A percentile compares a stretch with the other conserved stretches of the same genome.
Evolutionary conservation across 2,329 filamentous ascomycete genomes (phyloP).

Genomic region (Fusarium nisikadoi): DNA sequence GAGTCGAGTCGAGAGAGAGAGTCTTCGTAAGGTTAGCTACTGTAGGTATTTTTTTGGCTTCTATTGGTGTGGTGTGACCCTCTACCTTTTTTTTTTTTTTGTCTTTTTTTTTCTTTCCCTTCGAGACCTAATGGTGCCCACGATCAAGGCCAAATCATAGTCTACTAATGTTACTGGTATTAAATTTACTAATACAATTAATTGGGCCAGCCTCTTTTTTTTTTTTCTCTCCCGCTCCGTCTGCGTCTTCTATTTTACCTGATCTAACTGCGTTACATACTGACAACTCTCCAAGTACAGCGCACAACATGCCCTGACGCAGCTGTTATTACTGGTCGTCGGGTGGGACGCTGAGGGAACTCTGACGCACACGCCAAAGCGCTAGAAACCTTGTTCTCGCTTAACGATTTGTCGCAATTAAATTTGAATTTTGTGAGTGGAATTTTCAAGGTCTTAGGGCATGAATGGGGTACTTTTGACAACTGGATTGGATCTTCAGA

Average conservation of each 20-base stretch:
- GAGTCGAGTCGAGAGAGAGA: slow-evolving; percentile 3
- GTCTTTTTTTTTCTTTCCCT: neutral
- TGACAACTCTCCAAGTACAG: neutral
- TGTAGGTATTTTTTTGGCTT: slow-evolving; percentile 32
- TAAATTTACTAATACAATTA: slow-evolving; percentile 1
- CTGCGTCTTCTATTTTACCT: slow-evolving; percentile 1
- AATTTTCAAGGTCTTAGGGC: slow-evolving; percentile 35
- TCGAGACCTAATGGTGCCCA: slow-evolving; percentile 30
- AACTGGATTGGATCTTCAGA: neutral
- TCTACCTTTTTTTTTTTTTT: neutral
- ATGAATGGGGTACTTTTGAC: slow-evolving; percentile 10
- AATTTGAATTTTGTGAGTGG: slow-evolving; percentile 36
- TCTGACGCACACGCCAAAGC: slow-evolving; percentile 28
- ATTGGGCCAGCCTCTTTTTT: slow-evolving; percentile 2
- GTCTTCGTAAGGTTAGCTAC: neutral
- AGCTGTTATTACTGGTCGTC: slow-evolving; percentile 11
- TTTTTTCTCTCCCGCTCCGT: neutral
- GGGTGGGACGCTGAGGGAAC: slow-evolving; percentile 33
- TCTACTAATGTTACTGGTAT: neutral
- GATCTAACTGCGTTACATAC: neutral
- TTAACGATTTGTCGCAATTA: slow-evolving; percentile 34
- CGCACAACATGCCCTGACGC: slow-evolving; percentile 11
- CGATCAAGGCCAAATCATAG: slow-evolving; percentile 3
- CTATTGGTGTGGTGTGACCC: slow-evolving; percentile 34
- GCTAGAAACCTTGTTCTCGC: slow-evolving; percentile 34